These are phyloP conservation scores for Penicillium polonicum DNA, from an alignment of 2,329 filamentous ascomycete genomes.

Conservation along the genomic window DNA sequence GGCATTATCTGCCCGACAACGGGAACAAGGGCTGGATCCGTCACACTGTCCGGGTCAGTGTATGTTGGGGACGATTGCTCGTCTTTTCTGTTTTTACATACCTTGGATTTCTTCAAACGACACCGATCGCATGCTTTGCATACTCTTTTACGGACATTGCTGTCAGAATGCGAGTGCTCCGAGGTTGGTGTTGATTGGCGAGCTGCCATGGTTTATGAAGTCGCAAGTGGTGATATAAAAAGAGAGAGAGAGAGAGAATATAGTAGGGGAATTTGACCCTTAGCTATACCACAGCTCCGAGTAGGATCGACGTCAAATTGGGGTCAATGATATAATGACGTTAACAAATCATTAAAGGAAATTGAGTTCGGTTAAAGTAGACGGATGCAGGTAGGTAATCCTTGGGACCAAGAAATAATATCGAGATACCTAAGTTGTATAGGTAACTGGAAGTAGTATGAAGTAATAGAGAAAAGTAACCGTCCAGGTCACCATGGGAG, in stretches of 20 bases:
- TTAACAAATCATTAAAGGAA: not conserved
- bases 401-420: not conserved
- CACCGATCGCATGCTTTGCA: slow-evolving; percentile 67
- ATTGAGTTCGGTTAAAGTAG: slow-evolving; percentile 14
- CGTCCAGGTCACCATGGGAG: not conserved
- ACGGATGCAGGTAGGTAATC: slow-evolving; percentile 1
- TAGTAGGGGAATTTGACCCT: slow-evolving; percentile 4
- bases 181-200: slow-evolving; percentile 43
- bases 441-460: not conserved
- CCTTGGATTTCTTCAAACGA: slow-evolving; percentile 66
- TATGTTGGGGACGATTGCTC: slow-evolving; percentile 15
- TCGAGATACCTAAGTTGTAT: too few species aligned
- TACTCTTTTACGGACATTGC: slow-evolving; percentile 58
- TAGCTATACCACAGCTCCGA: slow-evolving; percentile 25
- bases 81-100: slow-evolving; percentile 30
- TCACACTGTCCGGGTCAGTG: slow-evolving; percentile 52
- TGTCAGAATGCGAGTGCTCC: slow-evolving; percentile 45
- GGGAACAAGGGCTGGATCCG: slow-evolving; percentile 59
- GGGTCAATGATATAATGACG: slow-evolving; percentile 30
- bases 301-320: slow-evolving; percentile 29
- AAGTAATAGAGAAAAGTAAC: not conserved
- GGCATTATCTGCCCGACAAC: slow-evolving; percentile 63
- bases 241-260: not conserved
- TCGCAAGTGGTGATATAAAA: not conserved
- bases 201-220: slow-evolving; percentile 35